phyloP scores from a whole-genome alignment of 2,329 filamentous ascomycete species.

The Rhexocercosporidium sp. region DNA sequence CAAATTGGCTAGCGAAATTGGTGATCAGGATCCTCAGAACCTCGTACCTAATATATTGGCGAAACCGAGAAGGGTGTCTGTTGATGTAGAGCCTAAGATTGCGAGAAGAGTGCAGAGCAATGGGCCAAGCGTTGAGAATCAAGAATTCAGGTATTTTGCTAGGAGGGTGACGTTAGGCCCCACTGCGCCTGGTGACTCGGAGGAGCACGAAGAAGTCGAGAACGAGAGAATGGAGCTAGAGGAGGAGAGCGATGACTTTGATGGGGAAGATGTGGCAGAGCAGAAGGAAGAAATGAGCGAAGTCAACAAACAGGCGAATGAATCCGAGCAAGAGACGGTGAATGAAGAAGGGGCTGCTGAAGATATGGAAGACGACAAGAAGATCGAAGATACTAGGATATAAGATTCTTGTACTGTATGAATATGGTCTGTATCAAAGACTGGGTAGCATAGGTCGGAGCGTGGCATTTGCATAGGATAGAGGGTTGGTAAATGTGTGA shows the following conservation, averaged over 20 bases:
- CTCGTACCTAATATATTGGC: background rate
- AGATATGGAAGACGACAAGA: constrained; percentile 1
- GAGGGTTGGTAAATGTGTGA: too few relatives aligned
- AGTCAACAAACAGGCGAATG: background rate
- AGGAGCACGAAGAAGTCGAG: background rate
- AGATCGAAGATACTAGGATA: background rate
- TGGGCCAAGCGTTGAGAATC: background rate
- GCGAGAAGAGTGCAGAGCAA: background rate
- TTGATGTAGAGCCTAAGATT: background rate
- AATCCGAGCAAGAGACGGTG: background rate
- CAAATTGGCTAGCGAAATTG: constrained; percentile 1
- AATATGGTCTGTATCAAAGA: background rate
- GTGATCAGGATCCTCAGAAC: background rate
- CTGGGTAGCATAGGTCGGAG: background rate
- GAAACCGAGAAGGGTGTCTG: background rate
- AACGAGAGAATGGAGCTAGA: background rate
- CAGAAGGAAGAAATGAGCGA: background rate
- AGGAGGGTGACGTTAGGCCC: background rate
- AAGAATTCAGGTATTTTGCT: background rate
- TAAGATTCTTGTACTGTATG: background rate
- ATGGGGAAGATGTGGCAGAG: background rate
- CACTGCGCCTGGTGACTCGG: background rate
- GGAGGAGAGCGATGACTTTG: background rate
- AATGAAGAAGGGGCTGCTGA: background rate
- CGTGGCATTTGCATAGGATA: background rate